phyloP scores from a whole-genome alignment of 768 basidiomycete genomes.

The Boletus sensibilis region DNA sequence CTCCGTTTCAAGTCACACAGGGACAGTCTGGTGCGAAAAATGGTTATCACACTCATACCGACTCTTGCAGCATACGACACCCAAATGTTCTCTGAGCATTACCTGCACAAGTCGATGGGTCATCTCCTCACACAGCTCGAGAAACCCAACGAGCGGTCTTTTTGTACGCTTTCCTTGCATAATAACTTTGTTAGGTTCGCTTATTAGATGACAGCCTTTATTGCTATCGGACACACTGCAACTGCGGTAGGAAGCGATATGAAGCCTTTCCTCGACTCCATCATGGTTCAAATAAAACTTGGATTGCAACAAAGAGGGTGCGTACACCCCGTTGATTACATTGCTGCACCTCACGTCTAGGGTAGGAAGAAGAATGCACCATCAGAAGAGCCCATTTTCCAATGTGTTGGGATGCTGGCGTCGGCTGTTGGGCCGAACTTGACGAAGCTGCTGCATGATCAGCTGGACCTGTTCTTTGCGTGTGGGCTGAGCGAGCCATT shows the following conservation, averaged over 20 bases:
- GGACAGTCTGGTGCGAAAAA: slow-evolving; percentile 85
- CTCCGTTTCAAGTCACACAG: slow-evolving; percentile 84
- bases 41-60: slow-evolving; percentile 94
- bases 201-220: slow-evolving; percentile 61
- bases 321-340: slow-evolving; percentile 14
- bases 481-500: slow-evolving; percentile 91
- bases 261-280: slow-evolving; percentile 91
- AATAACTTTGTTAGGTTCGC: neutral
- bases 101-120: slow-evolving; percentile 91
- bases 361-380: slow-evolving; percentile 83
- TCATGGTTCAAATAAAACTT: slow-evolving; percentile 85
- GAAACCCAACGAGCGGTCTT: slow-evolving; percentile 84
- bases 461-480: slow-evolving; percentile 94
- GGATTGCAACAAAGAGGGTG: slow-evolving; percentile 89
- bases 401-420: slow-evolving; percentile 96
- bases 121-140: slow-evolving; percentile 86
- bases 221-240: slow-evolving; percentile 95
- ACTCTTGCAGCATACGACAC: slow-evolving; percentile 94
- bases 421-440: slow-evolving; percentile 93
- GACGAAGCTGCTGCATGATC: slow-evolving; percentile 93
- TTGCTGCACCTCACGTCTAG: slow-evolving; percentile 1
- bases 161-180: slow-evolving; percentile 50
- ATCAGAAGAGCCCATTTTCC: slow-evolving; percentile 93
- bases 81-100: slow-evolving; percentile 86
- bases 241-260: slow-evolving; percentile 90